Evolutionary conservation across 1,139 yeast species (phyloP), one percentile per base, ranked within the genome.

Genomic region (Candida glucosophila): DNA sequence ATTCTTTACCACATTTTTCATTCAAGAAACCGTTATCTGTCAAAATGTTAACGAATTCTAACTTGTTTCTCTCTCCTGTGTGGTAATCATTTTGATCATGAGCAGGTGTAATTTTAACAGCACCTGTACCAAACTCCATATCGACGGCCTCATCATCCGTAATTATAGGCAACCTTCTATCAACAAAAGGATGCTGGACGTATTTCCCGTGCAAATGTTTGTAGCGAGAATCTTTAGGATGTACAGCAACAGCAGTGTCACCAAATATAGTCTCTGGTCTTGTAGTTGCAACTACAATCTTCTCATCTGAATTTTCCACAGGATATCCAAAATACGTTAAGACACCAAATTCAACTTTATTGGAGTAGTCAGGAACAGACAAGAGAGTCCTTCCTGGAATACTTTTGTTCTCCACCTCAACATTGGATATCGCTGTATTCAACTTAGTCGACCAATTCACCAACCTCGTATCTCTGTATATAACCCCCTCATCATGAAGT

Each of bases 71-170:
- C 63, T 83, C 86, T 65, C 98, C 98, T 31, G 96, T 83, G 47
- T 67, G 72, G 68, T 83, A 85, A 83, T 90, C 98, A 69, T 90
- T 90, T 47, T 80, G 83, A 58, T 90, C 98, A 56, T 90, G 98
- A 28, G 95, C 96, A 33, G 98, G 98, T 13, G 98, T 90, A 50
- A 90, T 90, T 62, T 90, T 90, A 39, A 90, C 98, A 22, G 98
- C 98, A 78, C 98, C 98, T 39, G 98, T 90, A 69, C 98, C 98
- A 43, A 90, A 90, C 56, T 83, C 95, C 97, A 90, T 90, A 55
- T 90, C 98, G 37, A 90, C 98, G 20, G 97, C 92, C 58, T 85
- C 95, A 20, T 77, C 52, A 53, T 90, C 98, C 30, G 88, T 73
- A 35, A 90, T 65, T 49, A 90, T 85, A 39, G 98, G 98, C 31